These are phyloP conservation scores for Gastrodia elata DNA, from an alignment of 106 monocot genomes.

Conservation along the genomic window DNA sequence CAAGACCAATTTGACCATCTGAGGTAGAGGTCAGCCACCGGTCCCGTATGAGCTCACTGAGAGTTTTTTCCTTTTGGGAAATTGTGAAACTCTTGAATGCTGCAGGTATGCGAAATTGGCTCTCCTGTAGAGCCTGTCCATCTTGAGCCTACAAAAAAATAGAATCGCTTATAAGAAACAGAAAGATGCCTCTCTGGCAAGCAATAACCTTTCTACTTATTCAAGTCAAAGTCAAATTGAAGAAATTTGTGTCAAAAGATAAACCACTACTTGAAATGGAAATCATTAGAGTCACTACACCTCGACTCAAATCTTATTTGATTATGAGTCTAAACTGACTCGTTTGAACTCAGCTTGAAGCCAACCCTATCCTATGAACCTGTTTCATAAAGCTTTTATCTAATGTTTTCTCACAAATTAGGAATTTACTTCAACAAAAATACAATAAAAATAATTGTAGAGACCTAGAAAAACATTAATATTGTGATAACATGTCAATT, in stretches of 20 bases:
- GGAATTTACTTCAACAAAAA: not conserved
- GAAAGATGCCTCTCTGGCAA: not conserved
- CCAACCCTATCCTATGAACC: no score
- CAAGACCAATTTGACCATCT: conserved; percentile 71
- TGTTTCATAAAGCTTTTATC: no score
- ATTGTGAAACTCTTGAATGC: conserved; percentile 71
- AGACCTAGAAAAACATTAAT: not conserved
- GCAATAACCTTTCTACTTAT: not conserved
- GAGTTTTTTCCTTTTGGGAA: conserved; percentile 87
- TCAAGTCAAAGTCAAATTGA: no score
- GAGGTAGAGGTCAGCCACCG: conserved; percentile 57
- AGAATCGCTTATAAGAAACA: not conserved
- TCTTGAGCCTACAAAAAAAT: conserved; percentile 30
- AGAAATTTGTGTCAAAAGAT: no score
- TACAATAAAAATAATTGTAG: not conserved
- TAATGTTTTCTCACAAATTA: not conserved
- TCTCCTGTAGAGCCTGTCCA: conserved; percentile 38
- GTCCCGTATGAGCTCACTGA: conserved; percentile 66
- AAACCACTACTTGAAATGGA: no score
- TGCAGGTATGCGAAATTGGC: conserved; percentile 41
- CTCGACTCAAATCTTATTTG: no score
- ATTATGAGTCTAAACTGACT: no score
- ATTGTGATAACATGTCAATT: not conserved
- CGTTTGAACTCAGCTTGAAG: no score
- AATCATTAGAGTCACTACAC: no score